Base-by-base conservation (phyloP, 2,329 filamentous ascomycete species). In the Cladophialophora exuberans region DNA sequence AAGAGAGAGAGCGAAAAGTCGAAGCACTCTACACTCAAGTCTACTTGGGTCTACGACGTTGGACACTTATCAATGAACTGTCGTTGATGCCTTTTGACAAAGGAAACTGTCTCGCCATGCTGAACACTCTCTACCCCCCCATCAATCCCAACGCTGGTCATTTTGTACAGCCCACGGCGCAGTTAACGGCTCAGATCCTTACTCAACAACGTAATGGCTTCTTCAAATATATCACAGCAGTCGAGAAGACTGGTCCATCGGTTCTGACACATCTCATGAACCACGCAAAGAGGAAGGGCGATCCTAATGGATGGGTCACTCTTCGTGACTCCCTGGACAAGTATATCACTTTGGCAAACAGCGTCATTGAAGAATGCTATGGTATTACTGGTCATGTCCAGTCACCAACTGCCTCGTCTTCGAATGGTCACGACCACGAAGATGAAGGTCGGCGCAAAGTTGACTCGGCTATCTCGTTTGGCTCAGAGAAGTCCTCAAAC, bases 61-160 rank as follows among this genome's bases (percentile, higher is more conserved):
- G 84, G 84, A 81, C 83, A 55, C 71, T 87, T 65, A 80, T 87
- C 69, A 86, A 87, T 63, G 84, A 87, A 63, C 77, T 87, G 63
- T 79, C 82, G 22, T 73, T 85, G 25, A 73, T 78, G 26, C 83
- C 83, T 0, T 85, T 84, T 70, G 83, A 83, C 72, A 85, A 84
- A 67, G 76, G 80, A 64, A 86, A 86, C 66, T 85, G 84, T 65
- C 76, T 86, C 60, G 84, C 83, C 49, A 84, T 87, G 79, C 79
- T 87, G 46, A 87, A 87, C 70, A 87, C 84, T 7, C 73, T 87
- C 25, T 83, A 86, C 60, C 84, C 84, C 6, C 83, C 84, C 2
- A 74, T 79, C 36, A 54, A 35, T 25, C 33, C 61, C 17, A 52
- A 54, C 15, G 73, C 75, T 38, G 68, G 70, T 10, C 68, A 70